Base-by-base conservation (phyloP, 768 basidiomycete genomes). In the Cyclocybe cylindracea region DNA sequence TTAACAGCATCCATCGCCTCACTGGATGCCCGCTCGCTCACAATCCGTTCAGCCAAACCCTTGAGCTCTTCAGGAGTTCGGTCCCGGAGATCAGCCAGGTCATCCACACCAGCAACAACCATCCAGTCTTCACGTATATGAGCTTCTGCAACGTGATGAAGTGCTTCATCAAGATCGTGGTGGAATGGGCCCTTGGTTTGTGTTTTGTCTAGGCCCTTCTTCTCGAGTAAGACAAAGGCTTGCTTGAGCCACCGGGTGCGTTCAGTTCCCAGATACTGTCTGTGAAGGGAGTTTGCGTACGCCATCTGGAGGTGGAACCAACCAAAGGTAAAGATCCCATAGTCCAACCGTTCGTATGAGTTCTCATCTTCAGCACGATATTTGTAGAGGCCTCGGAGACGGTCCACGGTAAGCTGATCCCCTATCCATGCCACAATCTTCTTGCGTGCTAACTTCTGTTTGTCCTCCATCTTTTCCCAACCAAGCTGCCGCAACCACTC, bases 301-400 rank as follows among this genome's bases (percentile, higher is more conserved):
- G 73, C 74, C 66, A 79, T 76, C 24, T 57, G 37, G 0, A 67
- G 51, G 48, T 79, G 76, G 11, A 79, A 66, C 74, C 74, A 79
- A 0, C 77, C 71, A 40, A 72, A 71, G 0, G 61, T 45, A 0
- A 59, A 44, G 1, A 71, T 38, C 4, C 71, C 49, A 55, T 60
- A 76, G 40, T 77, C 71, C 0, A 77, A 55, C 0, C 71, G 60
- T 8, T 78, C 70, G 54, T 63, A 74, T 0, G 69, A 66, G 34
- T 72, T 79, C 7, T 53, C 38, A 48, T 79, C 78, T n/a, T 73
- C 62, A 0, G 60, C 53, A 0, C 63, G 64, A 43, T 60, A 75
- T 11, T 63, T 62, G 44, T 61, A 72, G 2, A 79, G 61, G 0
- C 70, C 70, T 6, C 67, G 72, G 1, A 78, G 57, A 1, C 70